Evolutionary conservation across 768 basidiomycete species (phyloP), one percentile per base, ranked within the genome.

Genomic region (Mycena sanguinolenta): DNA sequence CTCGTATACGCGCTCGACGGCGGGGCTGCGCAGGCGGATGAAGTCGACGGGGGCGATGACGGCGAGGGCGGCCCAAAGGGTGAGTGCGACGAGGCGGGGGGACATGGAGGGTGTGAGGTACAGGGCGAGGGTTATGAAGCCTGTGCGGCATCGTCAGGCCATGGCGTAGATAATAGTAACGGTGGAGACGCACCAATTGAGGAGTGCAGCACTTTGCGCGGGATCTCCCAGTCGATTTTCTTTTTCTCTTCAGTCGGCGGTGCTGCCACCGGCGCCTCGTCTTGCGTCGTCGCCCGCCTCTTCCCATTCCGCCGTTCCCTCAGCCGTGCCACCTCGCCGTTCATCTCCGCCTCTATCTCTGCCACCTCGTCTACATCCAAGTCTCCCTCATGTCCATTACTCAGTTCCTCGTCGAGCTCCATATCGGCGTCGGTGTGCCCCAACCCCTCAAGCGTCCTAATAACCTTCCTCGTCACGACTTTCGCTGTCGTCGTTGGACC

Each of bases 161-260:
- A n/a, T 42, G 10, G n/a, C n/a, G 0, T 8, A 13, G 9, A 50
- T 5, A 12, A 86, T 12, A 84, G 64, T 82, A 38, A 84, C 75
- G 75, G 86, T 84, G 66, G 52, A 0, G 58, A 85, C 91, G 34
- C 46, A 95, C 95, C 96, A 69, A 97, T 97, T 4, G 93, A 94
- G 16, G 93, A 92, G 80, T 98, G 96, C 52, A 98, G 79, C 13
- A 89, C 80, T 80, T 98, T 98, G 72, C 96, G 83, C 0, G 96
- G 96, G 58, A 98, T 91, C 81, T 98, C 96, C 91, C 92, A 96
- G 81, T 96, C 93, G 34, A 94, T 85, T 73, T 85, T 83, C 54
- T 78, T 75, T 57, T 75, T 73, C 59, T 44, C 42, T 4, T 38
- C 14, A 7, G 74, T 69, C 32, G 25, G n/a, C 0, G 9, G 17